Conservation (phyloP, 2,329 filamentous ascomycete genomes). For the Ophiocordyceps unilateralis region DNA sequence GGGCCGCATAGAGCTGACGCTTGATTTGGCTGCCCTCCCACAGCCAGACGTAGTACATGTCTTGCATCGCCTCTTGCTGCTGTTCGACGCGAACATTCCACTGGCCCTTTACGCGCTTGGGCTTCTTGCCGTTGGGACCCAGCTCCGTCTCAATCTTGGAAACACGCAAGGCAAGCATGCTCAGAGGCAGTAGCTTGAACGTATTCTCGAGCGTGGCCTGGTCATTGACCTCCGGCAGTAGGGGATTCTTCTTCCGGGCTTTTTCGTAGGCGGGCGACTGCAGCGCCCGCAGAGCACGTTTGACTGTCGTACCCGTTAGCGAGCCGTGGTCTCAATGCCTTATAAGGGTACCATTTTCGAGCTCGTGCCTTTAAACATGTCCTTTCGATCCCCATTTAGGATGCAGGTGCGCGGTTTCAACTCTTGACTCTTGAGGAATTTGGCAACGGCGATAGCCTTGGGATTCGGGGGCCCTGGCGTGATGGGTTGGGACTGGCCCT, state of each 20-base stretch:
- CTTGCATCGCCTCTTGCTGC: conserved; percentile 75
- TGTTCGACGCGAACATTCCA: conserved; percentile 95
- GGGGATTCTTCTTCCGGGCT: conserved; percentile 74
- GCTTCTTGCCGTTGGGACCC: conserved; percentile 45
- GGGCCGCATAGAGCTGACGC: conserved; percentile 76
- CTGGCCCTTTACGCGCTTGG: conserved; percentile 83
- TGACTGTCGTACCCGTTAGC: conserved; percentile 43
- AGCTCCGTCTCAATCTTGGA: conserved; percentile 55
- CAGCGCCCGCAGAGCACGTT: conserved; percentile 82
- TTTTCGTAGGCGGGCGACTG: conserved; percentile 82
- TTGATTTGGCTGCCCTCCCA: conserved; percentile 91
- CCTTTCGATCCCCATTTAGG: conserved; percentile 87
- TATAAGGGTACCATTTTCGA: not conserved
- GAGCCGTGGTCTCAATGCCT: not conserved
- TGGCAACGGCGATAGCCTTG: conserved; percentile 72
- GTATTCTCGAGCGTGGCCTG: conserved; percentile 77
- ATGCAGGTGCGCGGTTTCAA: conserved; percentile 85
- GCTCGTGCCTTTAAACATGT: conserved; percentile 78
- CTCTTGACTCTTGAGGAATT: conserved; percentile 69
- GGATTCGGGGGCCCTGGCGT: conserved; percentile 71
- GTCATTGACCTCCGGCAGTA: conserved; percentile 76
- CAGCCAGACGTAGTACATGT: conserved; percentile 92
- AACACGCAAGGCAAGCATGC: conserved; percentile 82
- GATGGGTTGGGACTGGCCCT: conserved; percentile 47
- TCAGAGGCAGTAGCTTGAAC: conserved; percentile 89